These are phyloP conservation scores for Tagetes erecta DNA, from an alignment of 129 eudicot genomes.

Conservation along the genomic window DNA sequence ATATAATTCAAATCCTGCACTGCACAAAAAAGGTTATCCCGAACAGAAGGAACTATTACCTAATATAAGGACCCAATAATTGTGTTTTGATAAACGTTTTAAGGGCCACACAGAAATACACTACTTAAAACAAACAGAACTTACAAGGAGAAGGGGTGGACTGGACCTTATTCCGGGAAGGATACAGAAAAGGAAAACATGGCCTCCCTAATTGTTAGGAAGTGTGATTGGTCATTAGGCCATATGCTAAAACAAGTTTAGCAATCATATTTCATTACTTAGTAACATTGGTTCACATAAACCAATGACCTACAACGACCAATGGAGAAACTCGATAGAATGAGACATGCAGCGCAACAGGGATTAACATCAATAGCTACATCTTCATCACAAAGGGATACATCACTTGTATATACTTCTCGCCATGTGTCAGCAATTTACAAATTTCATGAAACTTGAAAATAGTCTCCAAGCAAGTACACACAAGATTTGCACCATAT, in stretches of 20 bases:
- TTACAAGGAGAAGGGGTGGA: conserved; percentile 25
- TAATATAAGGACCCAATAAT: conserved; percentile 25
- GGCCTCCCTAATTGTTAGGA: conserved; percentile 20
- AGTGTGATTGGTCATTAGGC: conserved; percentile 12
- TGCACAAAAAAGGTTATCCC: conserved; percentile 43
- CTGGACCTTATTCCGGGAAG: conserved; percentile 23
- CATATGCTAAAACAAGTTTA: conserved; percentile 20
- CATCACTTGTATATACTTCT: conserved; percentile 18
- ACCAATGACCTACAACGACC: conserved; percentile 33
- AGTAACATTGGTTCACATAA: conserved; percentile 9
- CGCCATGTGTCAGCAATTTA: conserved; percentile 14
- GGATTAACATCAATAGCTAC: conserved; percentile 23
- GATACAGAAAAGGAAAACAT: conserved; percentile 3
- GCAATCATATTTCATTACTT: conserved; percentile 17
- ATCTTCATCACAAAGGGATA: conserved; percentile 22
- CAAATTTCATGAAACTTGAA: conserved; percentile 8
- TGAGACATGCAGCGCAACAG: conserved; percentile 12
- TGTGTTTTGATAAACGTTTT: conserved; percentile 6
- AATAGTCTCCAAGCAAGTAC: conserved; percentile 23
- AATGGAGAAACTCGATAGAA: conserved; percentile 17
- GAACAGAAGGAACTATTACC: conserved; percentile 24
- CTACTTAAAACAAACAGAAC: conserved; percentile 31
- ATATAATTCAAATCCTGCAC: conserved; percentile 47
- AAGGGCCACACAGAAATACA: conserved; percentile 18
- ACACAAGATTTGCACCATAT: conserved; percentile 12